Evolutionary conservation across 2,329 filamentous ascomycete genomes (phyloP).

Genomic region (Sphaceloma murrayae): DNA sequence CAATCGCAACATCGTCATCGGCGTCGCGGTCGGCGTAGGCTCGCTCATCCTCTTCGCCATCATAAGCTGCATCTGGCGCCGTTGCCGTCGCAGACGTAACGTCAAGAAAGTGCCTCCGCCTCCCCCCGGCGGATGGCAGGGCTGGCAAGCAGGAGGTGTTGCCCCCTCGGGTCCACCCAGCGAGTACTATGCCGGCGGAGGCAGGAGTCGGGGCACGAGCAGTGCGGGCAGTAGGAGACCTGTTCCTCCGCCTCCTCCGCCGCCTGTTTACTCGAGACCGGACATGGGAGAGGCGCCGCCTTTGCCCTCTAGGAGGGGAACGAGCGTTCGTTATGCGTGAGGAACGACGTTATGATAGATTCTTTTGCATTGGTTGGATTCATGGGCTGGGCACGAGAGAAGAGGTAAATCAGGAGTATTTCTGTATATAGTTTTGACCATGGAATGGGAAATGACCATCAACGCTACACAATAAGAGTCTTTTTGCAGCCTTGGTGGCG

Average conservation of each 20-base stretch:
- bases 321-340: conserved; percentile 20
- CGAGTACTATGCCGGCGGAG: conserved; percentile 16
- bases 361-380: too few species aligned
- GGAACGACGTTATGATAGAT: conserved; percentile 5
- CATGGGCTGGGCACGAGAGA: too few species aligned
- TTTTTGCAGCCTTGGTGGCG: too few species aligned
- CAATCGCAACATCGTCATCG: conserved; percentile 76
- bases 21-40: conserved; percentile 61
- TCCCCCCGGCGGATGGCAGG: conserved; percentile 27
- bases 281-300: conserved; percentile 14
- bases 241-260: conserved; percentile 14
- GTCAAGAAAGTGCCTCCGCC: conserved; percentile 20
- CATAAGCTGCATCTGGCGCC: conserved; percentile 54
- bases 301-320: conserved; percentile 14
- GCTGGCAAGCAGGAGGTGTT: conserved; percentile 22
- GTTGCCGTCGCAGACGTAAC: conserved; percentile 34
- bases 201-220: background rate
- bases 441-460: too few species aligned
- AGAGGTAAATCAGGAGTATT: background rate
- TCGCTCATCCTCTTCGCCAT: conserved; percentile 61
- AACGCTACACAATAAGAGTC: too few species aligned
- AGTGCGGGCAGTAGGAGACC: background rate
- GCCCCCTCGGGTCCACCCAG: conserved; percentile 11
- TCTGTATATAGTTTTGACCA: background rate
- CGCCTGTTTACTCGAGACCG: background rate